Evolutionary conservation across 176 grass and related monocot species (phyloP).

Genomic region (Phoenix dactylifera): DNA sequence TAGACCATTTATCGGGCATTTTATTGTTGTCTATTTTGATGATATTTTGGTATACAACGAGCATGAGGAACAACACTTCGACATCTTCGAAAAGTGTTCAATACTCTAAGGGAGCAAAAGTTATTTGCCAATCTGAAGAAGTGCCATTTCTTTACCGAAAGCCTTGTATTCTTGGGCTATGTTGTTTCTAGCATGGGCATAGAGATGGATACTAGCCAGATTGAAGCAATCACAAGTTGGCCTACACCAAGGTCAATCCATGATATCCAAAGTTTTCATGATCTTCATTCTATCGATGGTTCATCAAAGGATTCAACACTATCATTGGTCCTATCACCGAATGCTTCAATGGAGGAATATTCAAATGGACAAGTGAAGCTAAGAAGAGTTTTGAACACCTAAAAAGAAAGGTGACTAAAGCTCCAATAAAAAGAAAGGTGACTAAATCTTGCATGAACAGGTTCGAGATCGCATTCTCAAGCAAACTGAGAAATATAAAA

Average conservation of each 20-base stretch:
- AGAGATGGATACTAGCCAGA: constrained; percentile 1
- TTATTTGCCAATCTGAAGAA: no score
- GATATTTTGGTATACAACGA: no score
- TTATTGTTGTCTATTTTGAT: no score
- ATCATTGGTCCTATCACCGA: neutral
- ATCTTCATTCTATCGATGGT: neutral
- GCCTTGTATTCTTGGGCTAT: neutral
- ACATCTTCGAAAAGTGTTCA: no score
- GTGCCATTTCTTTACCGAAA: no score
- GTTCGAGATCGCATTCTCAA: no score
- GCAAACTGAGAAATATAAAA: no score
- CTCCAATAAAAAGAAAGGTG: no score
- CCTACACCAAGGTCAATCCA: neutral
- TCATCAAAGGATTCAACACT: constrained; percentile 4
- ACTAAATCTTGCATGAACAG: no score
- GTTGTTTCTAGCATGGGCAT: neutral
- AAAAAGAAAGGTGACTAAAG: neutral
- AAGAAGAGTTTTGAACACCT: constrained; percentile 1
- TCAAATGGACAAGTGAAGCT: constrained; percentile 4
- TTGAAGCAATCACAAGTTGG: constrained; percentile 4
- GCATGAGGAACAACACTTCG: no score
- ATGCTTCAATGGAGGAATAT: neutral
- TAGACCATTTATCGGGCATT: no score
- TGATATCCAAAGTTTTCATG: constrained; percentile 16
- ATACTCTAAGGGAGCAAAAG: no score